Evolutionary conservation across 2,329 filamentous ascomycete genomes (phyloP).

Genomic region (Colletotrichum graminicola): DNA sequence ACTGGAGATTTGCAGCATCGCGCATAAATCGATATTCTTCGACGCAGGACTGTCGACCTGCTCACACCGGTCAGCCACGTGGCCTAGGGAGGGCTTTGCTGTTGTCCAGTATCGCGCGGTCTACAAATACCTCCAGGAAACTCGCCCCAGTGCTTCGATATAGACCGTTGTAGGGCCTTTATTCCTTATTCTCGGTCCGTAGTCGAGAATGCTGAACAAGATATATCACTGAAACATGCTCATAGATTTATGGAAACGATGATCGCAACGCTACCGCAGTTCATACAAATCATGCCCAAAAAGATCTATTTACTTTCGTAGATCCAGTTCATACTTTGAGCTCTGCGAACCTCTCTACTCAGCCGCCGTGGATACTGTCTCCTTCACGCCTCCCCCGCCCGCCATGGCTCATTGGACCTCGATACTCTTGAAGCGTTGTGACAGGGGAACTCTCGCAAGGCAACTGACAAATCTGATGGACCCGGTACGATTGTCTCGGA

Average conservation of each 20-base stretch:
- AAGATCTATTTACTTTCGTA: neutral
- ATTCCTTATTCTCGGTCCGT: neutral
- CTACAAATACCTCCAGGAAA: neutral
- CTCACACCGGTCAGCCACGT: neutral
- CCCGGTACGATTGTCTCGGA: no score
- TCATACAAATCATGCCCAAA: neutral
- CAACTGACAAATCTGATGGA: neutral
- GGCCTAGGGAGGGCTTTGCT: neutral
- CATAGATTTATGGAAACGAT: neutral
- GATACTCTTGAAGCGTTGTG: neutral
- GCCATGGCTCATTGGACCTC: neutral
- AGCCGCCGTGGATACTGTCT: neutral
- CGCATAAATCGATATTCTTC: neutral
- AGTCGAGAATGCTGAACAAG: neutral
- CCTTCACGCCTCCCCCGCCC: neutral
- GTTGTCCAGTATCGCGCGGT: neutral
- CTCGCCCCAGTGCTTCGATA: neutral
- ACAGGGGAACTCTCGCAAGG: neutral
- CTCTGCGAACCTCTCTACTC: neutral
- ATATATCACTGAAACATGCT: no score
- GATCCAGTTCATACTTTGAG: neutral
- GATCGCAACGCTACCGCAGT: neutral
- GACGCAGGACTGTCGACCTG: neutral
- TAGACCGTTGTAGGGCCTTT: neutral
- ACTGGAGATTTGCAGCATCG: no score